Evolutionary conservation across 768 basidiomycete genomes (phyloP).

Genomic region (Tulasnella sp.): DNA sequence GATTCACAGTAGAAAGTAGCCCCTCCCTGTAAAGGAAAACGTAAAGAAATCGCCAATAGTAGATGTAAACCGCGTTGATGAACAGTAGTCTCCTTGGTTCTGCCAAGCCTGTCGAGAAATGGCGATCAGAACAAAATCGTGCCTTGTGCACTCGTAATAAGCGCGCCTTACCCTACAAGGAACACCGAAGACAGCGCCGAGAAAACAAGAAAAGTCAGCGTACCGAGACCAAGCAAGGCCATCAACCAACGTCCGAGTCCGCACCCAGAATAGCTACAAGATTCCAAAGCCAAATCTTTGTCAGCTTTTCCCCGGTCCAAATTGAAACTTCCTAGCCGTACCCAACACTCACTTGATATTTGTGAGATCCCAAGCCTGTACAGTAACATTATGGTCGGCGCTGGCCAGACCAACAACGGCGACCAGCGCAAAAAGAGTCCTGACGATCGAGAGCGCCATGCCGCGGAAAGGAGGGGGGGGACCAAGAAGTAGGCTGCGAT

Average conservation of each 20-base stretch:
- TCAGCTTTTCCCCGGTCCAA: background rate
- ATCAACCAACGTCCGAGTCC: background rate
- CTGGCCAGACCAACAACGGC: background rate
- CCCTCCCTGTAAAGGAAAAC: background rate
- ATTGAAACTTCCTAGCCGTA: background rate
- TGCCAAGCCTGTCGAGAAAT: background rate
- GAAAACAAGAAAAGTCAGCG: too few relatives aligned
- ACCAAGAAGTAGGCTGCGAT: background rate
- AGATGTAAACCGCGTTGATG: background rate
- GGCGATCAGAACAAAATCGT: background rate
- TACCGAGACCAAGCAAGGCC: background rate
- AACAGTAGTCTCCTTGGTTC: background rate
- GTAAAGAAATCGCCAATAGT: background rate
- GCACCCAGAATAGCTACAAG: background rate
- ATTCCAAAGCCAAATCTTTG: background rate
- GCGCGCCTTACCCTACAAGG: background rate
- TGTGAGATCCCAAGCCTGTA: background rate
- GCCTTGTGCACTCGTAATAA: background rate
- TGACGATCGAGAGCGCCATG: background rate
- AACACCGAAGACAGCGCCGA: background rate
- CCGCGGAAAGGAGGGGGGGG: background rate
- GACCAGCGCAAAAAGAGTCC: background rate
- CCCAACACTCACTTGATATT: background rate
- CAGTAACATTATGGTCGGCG: slow-evolving; percentile 1
- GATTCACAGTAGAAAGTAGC: accelerated